Conservation (phyloP, 202 grass and related monocot species). For the Brachypodium distachyon region DNA sequence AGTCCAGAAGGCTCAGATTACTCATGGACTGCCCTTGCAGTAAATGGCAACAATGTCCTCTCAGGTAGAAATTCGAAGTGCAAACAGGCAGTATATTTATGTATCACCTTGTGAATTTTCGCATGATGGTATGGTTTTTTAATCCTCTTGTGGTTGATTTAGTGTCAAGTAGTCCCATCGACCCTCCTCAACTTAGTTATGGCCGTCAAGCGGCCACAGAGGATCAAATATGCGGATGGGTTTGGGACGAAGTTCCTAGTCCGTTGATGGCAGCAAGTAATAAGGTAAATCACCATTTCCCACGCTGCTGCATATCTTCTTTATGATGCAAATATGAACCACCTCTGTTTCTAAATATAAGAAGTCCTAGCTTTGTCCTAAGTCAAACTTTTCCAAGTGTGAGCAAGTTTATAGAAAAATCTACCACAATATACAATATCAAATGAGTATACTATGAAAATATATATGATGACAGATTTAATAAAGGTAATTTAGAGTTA, state of each 20-base stretch:
- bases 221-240: conserved; percentile 34
- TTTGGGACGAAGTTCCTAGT: conserved; percentile 57
- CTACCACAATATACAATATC: too few relatives aligned
- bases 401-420: too few relatives aligned
- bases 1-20: conserved; percentile 57
- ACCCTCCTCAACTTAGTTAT: conserved; percentile 74
- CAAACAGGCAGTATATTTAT: neutral
- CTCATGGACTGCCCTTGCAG: conserved; percentile 68
- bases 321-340: too few relatives aligned
- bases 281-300: too few relatives aligned
- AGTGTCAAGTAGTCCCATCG: conserved; percentile 75
- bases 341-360: too few relatives aligned
- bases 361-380: too few relatives aligned
- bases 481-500: too few relatives aligned
- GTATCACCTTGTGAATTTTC: neutral
- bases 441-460: too few relatives aligned
- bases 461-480: too few relatives aligned
- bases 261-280: conserved; percentile 27
- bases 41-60: conserved; percentile 65
- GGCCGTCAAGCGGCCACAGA: conserved; percentile 11
- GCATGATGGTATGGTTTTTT: neutral
- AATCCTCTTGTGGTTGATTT: neutral
- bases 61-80: conserved; percentile 44
- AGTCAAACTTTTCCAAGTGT: too few relatives aligned
- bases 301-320: neutral